Base-by-base conservation (phyloP, 1,139 yeast species). In the Kodamaea alishanica region DNA sequence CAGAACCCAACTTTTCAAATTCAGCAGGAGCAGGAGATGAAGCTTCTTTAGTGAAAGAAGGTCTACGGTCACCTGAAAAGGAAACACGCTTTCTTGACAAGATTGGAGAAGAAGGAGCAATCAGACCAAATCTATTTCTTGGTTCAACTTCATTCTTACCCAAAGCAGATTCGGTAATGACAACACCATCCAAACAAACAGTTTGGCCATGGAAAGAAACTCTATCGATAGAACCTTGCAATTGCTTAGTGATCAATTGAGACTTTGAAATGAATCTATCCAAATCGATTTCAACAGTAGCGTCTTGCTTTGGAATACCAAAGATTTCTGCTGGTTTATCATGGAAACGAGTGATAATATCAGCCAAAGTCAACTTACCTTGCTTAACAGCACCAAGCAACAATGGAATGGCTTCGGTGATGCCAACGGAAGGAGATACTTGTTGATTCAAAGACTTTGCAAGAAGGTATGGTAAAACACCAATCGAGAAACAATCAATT, bases 401-500 rank as follows among this genome's bases (percentile, higher is more conserved):
- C 58, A 90, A 73, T 52, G 96, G 96, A 49, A 90, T 67, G 33
- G 89, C 81, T 60, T 88, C 96, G 43, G 79, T 68, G 53, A 85
- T 72, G 49, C 96, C 96, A 48, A 81, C 67, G 46, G 92, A 96
- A 38, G 92, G 77, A 43, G 70, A 68, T 44, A 79, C 72, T 39
- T 74, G 67, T 54, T 79, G 64, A 39, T 84, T 83, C 46, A 77
- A 66, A 46, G 81, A 80, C 54, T 75, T 67, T 34, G 95, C 89
- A 45, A 89, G 67, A 48, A 77, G 70, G 43, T 82, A 77, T 52
- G 97, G 96, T 51, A 86, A 63, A 37, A 76, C 74, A 50, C 97
- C 97, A 52, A 90, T 73, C 29, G 96, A 81, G 74, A 92, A 87
- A 54, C 90, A 85, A 66, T 92, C 97, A 58, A 92, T 76, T 33